These are phyloP conservation scores for Sporothrix brunneoviolacea DNA, from an alignment of 2,329 filamentous ascomycete genomes.

Conservation along the genomic window DNA sequence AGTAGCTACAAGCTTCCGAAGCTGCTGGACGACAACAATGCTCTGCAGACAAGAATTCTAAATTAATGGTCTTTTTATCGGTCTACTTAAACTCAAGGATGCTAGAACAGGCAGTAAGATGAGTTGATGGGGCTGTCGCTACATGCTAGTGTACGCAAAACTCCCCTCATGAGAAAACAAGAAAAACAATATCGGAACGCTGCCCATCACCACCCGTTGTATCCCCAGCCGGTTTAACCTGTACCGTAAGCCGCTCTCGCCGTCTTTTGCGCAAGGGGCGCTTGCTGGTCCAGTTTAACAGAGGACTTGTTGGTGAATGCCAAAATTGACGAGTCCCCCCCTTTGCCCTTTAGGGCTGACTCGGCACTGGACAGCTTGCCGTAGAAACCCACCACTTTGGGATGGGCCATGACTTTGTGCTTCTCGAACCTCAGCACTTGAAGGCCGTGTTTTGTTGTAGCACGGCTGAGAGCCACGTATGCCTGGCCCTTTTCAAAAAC, in stretches of 20 bases:
- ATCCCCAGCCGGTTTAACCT: background rate
- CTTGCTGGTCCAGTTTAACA: conserved; percentile 30
- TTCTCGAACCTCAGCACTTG: conserved; percentile 87
- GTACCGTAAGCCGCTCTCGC: background rate
- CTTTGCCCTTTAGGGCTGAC: conserved; percentile 26
- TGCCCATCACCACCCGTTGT: background rate
- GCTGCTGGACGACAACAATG: too few relatives aligned
- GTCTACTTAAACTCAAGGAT: background rate
- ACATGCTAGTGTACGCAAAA: too few relatives aligned
- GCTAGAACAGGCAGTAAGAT: background rate
- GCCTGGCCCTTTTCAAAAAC: conserved; percentile 98
- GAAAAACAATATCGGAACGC: background rate
- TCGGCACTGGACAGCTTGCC: conserved; percentile 71
- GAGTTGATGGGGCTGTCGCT: too few relatives aligned
- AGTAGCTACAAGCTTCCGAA: too few relatives aligned
- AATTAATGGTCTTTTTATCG: too few relatives aligned
- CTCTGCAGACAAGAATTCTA: too few relatives aligned
- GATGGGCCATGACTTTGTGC: conserved; percentile 88
- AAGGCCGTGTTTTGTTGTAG: conserved; percentile 77
- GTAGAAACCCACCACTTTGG: conserved; percentile 80
- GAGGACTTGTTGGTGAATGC: conserved; percentile 33
- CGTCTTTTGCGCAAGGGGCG: background rate
- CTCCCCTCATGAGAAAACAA: too few relatives aligned
- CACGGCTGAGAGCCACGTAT: conserved; percentile 91
- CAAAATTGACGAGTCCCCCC: conserved; percentile 27